Evolutionary conservation across 2,329 filamentous ascomycete species (phyloP).

Genomic region (Hypoxylon sp.): DNA sequence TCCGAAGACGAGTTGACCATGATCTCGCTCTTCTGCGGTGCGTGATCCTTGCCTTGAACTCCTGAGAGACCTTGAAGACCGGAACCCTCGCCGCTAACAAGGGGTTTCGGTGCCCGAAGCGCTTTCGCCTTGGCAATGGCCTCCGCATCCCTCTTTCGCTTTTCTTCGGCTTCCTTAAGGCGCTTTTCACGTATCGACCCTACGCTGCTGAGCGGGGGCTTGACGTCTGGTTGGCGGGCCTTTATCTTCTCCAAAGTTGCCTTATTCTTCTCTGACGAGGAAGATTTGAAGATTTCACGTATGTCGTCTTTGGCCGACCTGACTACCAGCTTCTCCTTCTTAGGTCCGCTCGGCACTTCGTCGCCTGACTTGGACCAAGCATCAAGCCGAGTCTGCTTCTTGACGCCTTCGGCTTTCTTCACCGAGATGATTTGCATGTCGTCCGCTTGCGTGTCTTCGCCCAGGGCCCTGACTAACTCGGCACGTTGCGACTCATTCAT

Average conservation of each 20-base stretch:
- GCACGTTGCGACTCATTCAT: slow-evolving; percentile 83
- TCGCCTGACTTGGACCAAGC: slow-evolving; percentile 65
- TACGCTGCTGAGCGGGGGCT: slow-evolving; percentile 51
- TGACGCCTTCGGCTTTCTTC: slow-evolving; percentile 49
- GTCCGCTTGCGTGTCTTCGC: slow-evolving; percentile 63
- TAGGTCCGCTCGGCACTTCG: slow-evolving; percentile 40
- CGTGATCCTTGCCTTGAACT: slow-evolving; percentile 80
- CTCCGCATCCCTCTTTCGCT: slow-evolving; percentile 74
- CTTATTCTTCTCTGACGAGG: slow-evolving; percentile 54
- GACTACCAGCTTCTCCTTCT: slow-evolving; percentile 30
- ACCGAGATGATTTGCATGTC: slow-evolving; percentile 58
- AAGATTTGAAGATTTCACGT: slow-evolving; percentile 53
- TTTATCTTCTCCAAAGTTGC: slow-evolving; percentile 57
- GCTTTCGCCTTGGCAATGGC: slow-evolving; percentile 75
- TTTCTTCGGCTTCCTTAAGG: slow-evolving; percentile 76
- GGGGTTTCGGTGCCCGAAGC: slow-evolving; percentile 57
- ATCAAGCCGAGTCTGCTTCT: slow-evolving; percentile 68
- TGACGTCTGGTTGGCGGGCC: slow-evolving; percentile 46
- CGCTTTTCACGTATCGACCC: slow-evolving; percentile 76
- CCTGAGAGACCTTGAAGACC: slow-evolving; percentile 74
- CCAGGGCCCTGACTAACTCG: slow-evolving; percentile 73
- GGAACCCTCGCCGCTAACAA: slow-evolving; percentile 78
- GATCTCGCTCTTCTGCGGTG: slow-evolving; percentile 78
- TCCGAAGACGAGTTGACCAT: slow-evolving; percentile 89
- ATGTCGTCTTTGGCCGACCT: slow-evolving; percentile 57